phyloP scores from a whole-genome alignment of 805 yeast species.

The Yamadazyma insecticola region DNA sequence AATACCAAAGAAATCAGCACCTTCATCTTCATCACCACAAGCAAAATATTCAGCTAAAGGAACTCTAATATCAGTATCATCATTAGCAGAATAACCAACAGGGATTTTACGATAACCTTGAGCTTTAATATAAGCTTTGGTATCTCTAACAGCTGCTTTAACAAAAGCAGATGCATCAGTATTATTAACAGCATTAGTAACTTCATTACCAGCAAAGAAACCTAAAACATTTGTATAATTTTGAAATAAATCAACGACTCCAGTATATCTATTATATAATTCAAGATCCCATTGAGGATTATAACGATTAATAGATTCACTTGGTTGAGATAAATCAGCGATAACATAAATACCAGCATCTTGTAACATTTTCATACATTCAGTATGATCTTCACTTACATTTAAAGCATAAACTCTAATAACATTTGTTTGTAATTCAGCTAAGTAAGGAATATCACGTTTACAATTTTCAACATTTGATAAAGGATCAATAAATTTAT shows the following conservation, averaged over 20 bases:
- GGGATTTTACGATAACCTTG: conserved; percentile 66
- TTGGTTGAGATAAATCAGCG: conserved; percentile 81
- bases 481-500: conserved; percentile 62
- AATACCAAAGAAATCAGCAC: conserved; percentile 82
- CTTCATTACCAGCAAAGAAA: conserved; percentile 86
- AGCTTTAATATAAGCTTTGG: conserved; percentile 58
- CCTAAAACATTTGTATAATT: conserved; percentile 72
- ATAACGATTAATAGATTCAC: conserved; percentile 54
- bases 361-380: conserved; percentile 60
- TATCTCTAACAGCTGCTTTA: conserved; percentile 79
- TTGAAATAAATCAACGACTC: conserved; percentile 64
- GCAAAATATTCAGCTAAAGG: conserved; percentile 69
- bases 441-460: conserved; percentile 71
- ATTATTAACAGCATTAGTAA: conserved; percentile 59
- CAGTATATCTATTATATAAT: conserved; percentile 61
- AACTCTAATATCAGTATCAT: conserved; percentile 63
- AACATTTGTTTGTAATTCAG: conserved; percentile 59
- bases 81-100: conserved; percentile 80
- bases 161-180: conserved; percentile 77
- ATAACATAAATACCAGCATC: conserved; percentile 90
- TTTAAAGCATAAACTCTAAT: conserved; percentile 75
- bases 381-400: conserved; percentile 56
- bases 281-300: conserved; percentile 62
- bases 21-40: conserved; percentile 61
- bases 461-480: conserved; percentile 58